Percentiles rank a stretch among this genome's conserved stretches.
These are phyloP conservation scores for Leishmania gerbilli DNA, from an alignment of 208 protist species.

Conservation along the genomic window DNA sequence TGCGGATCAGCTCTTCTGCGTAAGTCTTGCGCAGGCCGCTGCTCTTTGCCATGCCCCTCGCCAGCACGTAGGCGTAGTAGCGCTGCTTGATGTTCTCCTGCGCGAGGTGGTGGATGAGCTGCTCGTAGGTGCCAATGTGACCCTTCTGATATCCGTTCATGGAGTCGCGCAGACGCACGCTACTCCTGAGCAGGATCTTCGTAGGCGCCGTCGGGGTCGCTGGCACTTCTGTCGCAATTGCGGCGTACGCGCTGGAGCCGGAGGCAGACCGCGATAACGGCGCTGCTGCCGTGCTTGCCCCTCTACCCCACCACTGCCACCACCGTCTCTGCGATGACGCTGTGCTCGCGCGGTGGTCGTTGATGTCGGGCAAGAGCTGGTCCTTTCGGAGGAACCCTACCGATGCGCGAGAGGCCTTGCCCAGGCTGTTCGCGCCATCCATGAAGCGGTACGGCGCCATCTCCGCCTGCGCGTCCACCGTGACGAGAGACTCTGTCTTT, in stretches of 20 bases:
- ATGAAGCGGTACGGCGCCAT: constrained; percentile 64
- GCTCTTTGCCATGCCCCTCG: constrained; percentile 16
- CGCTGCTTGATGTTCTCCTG: constrained; percentile 40
- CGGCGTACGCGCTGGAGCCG: not conserved
- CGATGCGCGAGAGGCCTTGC: constrained; percentile 7
- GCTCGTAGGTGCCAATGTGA: constrained; percentile 45
- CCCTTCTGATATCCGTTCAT: constrained; percentile 74
- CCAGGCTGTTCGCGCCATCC: constrained; percentile 19
- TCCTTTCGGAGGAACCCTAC: constrained; percentile 18
- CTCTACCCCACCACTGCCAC: not conserved
- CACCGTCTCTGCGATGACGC: constrained; percentile 1
- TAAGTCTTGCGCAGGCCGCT: constrained; percentile 29
- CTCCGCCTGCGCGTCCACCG: constrained; percentile 48
- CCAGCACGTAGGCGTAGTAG: constrained; percentile 43
- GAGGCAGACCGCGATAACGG: not conserved
- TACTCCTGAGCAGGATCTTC: constrained; percentile 34
- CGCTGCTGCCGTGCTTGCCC: not conserved
- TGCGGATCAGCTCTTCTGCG: constrained; percentile 62
- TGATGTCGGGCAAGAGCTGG: constrained; percentile 13
- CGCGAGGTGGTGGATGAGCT: constrained; percentile 42
- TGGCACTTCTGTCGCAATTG: too few relatives aligned
- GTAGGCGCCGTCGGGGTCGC: not conserved
- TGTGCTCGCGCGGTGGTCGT: not conserved
- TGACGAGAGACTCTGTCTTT: constrained; percentile 40
- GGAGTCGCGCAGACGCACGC: constrained; percentile 40